Conservation (phyloP, 768 basidiomycete genomes). For the Kondoa malvinella region DNA sequence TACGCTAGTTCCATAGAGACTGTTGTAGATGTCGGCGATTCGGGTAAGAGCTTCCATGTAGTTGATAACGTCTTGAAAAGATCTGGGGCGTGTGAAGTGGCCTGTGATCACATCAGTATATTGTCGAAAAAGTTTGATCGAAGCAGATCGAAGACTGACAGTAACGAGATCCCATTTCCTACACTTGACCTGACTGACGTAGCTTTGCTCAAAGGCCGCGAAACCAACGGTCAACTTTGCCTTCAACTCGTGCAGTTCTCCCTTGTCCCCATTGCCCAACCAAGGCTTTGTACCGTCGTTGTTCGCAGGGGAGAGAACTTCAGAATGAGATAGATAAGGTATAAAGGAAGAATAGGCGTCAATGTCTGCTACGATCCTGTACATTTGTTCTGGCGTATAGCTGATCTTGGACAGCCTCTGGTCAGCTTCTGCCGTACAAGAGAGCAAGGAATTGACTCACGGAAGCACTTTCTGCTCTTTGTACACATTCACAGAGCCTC, state of each 20-base stretch:
- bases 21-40: constrained; percentile 42
- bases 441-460: too few relatives aligned
- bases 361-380: constrained; percentile 71
- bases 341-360: constrained; percentile 69
- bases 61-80: constrained; percentile 31
- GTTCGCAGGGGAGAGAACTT: constrained; percentile 37
- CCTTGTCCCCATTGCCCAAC: constrained; percentile 25
- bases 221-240: constrained; percentile 82
- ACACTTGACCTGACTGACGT: constrained; percentile 68
- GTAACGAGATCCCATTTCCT: constrained; percentile 59
- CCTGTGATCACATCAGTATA: constrained; percentile 17
- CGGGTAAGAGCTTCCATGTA: constrained; percentile 24
- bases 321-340: constrained; percentile 67
- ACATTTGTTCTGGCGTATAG: constrained; percentile 48
- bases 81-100: constrained; percentile 27
- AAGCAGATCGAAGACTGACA: constrained; percentile 38
- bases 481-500: background rate
- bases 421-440: too few relatives aligned
- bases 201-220: constrained; percentile 68
- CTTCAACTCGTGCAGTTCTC: constrained; percentile 38
- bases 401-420: too few relatives aligned
- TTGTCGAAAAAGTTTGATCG: background rate
- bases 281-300: constrained; percentile 18
- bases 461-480: background rate
- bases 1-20: constrained; percentile 72